A percentile compares a stretch with the other conserved stretches of the same genome.
Conservation (phyloP, 2,329 filamentous ascomycete genomes). For the Cladophialophora psammophila region DNA sequence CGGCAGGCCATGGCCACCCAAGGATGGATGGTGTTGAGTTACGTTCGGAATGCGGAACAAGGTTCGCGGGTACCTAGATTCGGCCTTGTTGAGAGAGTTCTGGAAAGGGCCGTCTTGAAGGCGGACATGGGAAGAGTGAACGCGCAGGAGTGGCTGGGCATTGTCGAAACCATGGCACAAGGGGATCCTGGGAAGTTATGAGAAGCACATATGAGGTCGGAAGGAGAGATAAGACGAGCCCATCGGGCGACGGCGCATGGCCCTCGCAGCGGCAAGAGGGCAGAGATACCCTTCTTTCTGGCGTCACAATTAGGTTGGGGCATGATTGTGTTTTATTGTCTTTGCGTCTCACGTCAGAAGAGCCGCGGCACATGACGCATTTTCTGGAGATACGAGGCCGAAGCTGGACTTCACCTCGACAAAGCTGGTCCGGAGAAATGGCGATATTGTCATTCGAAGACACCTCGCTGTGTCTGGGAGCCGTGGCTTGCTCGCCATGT, state of each 20-base stretch:
- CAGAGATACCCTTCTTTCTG: no score
- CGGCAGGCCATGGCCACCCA: constrained; percentile 54
- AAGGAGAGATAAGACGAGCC: no score
- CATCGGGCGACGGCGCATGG: no score
- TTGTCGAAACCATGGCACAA: constrained; percentile 28
- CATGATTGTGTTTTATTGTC: not conserved
- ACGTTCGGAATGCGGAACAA: constrained; percentile 48
- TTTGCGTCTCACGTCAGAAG: constrained; percentile 10
- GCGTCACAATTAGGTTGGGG: not conserved
- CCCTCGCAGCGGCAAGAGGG: no score
- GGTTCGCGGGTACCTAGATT: constrained; percentile 50
- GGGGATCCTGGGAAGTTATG: constrained; percentile 26
- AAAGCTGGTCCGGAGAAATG: not conserved
- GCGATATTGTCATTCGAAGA: not conserved
- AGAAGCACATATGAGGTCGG: not conserved
- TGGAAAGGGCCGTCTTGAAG: constrained; percentile 51
- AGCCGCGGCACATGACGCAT: not conserved
- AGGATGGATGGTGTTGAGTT: constrained; percentile 53
- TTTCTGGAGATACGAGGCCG: not conserved
- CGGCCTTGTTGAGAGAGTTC: constrained; percentile 50
- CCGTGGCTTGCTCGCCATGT: not conserved
- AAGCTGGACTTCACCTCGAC: not conserved
- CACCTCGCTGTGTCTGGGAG: not conserved
- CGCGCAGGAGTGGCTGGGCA: constrained; percentile 31
- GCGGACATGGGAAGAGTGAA: constrained; percentile 37